Percentiles rank a stretch among this genome's conserved stretches.
Evolutionary conservation across 192 early-diverging fungal species (phyloP).

Genomic region (Rhizophagus sp.): DNA sequence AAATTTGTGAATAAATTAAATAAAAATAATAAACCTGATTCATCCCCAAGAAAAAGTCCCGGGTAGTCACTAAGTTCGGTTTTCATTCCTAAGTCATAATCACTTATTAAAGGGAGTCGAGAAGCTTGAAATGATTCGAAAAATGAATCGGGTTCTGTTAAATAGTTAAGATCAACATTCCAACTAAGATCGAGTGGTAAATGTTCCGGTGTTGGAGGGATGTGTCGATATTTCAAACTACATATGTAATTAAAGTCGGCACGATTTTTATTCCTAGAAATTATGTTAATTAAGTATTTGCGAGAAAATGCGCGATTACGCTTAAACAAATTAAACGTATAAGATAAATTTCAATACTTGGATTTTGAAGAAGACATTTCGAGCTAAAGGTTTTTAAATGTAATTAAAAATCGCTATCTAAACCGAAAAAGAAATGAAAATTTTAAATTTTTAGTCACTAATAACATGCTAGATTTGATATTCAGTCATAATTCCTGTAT

Average conservation of each 20-base stretch:
- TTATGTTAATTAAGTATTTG: not conserved
- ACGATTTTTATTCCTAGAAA: not conserved
- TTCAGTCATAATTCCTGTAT: not conserved
- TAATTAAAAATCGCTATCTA: too few species aligned
- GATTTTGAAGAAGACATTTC: not conserved
- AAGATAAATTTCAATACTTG: not conserved
- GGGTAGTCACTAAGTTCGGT: constrained; percentile 1
- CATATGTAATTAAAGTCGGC: constrained; percentile 11
- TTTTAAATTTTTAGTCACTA: too few species aligned
- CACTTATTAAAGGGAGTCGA: constrained; percentile 13
- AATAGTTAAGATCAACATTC: constrained; percentile 3
- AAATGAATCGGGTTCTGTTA: not conserved
- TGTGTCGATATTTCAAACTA: constrained; percentile 7
- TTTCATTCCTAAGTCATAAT: constrained; percentile 14
- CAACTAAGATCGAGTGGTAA: constrained; percentile 1
- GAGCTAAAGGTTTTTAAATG: too few species aligned
- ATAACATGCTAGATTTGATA: too few species aligned
- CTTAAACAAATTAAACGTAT: not conserved
- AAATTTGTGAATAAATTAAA: not conserved
- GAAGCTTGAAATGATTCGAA: not conserved
- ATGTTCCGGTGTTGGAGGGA: not conserved
- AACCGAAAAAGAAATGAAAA: not conserved
- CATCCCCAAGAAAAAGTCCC: constrained; percentile 13
- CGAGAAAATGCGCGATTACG: not conserved
- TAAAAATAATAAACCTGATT: not conserved